phyloP scores from a whole-genome alignment of 192 early-diverging fungal species.

The Linnemannia elongata region DNA sequence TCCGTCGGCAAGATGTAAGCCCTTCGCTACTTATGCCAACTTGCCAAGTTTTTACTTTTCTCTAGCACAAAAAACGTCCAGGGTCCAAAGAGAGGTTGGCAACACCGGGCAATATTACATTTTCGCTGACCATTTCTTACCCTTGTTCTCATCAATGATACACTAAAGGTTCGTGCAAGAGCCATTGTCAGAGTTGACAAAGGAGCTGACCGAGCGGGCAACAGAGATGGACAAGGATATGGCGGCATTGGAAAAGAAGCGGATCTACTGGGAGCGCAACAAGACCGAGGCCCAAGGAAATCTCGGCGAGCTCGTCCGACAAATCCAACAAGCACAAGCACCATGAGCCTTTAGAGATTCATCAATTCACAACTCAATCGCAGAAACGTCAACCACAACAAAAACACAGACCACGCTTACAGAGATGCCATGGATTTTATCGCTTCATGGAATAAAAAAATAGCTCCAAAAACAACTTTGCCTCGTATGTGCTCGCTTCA shows the following conservation, averaged over 20 bases:
- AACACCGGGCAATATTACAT: neutral
- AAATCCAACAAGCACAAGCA: constrained; percentile 41
- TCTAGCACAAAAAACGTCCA: neutral
- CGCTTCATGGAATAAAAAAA: neutral
- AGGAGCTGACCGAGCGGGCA: constrained; percentile 54
- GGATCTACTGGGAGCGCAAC: constrained; percentile 71
- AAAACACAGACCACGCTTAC: no score
- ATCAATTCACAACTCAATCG: neutral
- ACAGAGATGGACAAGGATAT: constrained; percentile 63
- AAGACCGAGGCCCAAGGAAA: constrained; percentile 64
- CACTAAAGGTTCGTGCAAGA: constrained; percentile 67
- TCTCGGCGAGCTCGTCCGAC: constrained; percentile 55
- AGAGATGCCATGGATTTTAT: neutral
- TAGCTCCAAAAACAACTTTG: neutral
- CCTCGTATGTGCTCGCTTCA: no score
- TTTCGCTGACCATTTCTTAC: neutral
- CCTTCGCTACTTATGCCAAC: neutral
- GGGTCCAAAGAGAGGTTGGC: neutral
- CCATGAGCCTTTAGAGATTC: neutral
- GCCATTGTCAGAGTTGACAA: constrained; percentile 59
- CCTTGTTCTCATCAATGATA: neutral
- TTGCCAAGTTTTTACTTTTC: neutral
- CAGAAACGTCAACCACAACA: neutral
- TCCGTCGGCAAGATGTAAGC: constrained; percentile 81
- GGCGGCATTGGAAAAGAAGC: constrained; percentile 65